phyloP scores from a whole-genome alignment of 768 basidiomycete genomes.

The Ramaria sp. region DNA sequence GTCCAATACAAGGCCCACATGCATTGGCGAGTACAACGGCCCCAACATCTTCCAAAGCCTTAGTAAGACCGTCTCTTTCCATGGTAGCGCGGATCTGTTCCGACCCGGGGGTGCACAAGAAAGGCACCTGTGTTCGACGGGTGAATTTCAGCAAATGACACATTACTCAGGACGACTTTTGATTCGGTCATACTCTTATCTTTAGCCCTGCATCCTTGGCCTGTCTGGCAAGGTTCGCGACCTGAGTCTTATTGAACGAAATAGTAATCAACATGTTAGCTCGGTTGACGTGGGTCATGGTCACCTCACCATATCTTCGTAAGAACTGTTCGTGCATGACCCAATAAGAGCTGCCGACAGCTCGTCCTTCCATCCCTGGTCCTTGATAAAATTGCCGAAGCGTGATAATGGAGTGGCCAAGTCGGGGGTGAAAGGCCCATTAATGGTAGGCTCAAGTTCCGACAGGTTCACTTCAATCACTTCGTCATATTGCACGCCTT shows the following conservation, averaged over 20 bases:
- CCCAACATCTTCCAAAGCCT: conserved; percentile 77
- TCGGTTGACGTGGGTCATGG: not conserved
- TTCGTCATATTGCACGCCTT: conserved; percentile 89
- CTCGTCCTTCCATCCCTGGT: conserved; percentile 90
- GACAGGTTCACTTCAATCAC: conserved; percentile 92
- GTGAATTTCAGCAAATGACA: not conserved
- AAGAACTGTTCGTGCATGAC: conserved; percentile 98
- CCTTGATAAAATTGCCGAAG: conserved; percentile 68
- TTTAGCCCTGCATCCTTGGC: conserved; percentile 76
- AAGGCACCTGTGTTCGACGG: conserved; percentile 49
- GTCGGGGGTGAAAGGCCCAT: conserved; percentile 97
- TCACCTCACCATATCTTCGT: conserved; percentile 78
- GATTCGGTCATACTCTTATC: conserved; percentile 39
- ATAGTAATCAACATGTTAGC: conserved; percentile 4
- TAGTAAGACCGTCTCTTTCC: conserved; percentile 85
- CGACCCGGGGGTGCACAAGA: conserved; percentile 82
- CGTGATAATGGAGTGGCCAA: conserved; percentile 87
- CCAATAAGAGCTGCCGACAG: conserved; percentile 89
- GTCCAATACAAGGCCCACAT: conserved; percentile 97
- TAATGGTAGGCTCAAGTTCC: conserved; percentile 82
- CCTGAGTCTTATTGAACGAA: conserved; percentile 62
- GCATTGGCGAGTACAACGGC: conserved; percentile 94
- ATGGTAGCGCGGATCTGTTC: conserved; percentile 97
- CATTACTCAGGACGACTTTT: not conserved
- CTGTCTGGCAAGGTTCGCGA: conserved; percentile 84